Evolutionary conservation across 331 rosid genomes (phyloP).

Genomic region (Quercus lobata): DNA sequence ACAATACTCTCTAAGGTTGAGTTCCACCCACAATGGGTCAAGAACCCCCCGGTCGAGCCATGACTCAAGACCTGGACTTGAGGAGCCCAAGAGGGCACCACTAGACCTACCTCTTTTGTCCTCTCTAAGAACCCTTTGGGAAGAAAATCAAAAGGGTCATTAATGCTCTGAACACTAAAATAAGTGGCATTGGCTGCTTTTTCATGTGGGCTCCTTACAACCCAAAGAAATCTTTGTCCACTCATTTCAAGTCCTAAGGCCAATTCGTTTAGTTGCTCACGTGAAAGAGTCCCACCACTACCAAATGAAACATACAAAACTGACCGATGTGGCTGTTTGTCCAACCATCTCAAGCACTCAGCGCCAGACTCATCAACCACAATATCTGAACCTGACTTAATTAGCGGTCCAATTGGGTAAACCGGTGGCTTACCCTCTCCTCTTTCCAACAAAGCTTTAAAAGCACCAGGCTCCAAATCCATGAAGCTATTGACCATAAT

Average conservation of each 20-base stretch:
- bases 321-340: not conserved
- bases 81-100: conserved; percentile 16
- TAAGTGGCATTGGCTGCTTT: conserved; percentile 17
- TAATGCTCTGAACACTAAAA: not conserved
- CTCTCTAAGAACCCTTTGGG: not conserved
- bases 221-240: conserved; percentile 31
- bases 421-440: conserved; percentile 6
- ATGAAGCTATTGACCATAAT: conserved; percentile 35
- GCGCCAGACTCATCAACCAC: not conserved
- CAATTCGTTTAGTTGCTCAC: conserved; percentile 18
- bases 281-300: conserved; percentile 40
- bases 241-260: conserved; percentile 32
- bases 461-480: conserved; percentile 21
- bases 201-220: conserved; percentile 20
- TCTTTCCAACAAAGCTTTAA: conserved; percentile 13
- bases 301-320: conserved; percentile 8
- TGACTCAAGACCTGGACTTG: conserved; percentile 11
- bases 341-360: conserved; percentile 2
- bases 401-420: conserved; percentile 24
- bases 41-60: conserved; percentile 8
- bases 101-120: not conserved
- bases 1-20: conserved; percentile 11
- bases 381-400: not conserved
- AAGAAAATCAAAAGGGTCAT: not conserved
- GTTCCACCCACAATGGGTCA: conserved; percentile 22